phyloP scores from a whole-genome alignment of 1,139 yeast species.

The Suhomyces choctaworum region DNA sequence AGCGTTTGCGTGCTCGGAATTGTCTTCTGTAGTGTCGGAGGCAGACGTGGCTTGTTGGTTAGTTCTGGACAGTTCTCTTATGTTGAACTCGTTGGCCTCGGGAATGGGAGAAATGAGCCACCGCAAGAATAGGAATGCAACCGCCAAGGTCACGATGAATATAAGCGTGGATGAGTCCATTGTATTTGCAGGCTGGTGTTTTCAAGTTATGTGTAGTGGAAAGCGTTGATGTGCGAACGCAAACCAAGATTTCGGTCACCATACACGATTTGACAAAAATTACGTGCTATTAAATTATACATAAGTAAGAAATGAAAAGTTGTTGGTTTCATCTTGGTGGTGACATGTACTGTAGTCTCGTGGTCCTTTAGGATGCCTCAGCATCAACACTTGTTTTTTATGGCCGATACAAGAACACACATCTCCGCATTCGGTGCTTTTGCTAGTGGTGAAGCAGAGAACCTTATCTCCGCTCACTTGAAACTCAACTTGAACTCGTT shows the following conservation, averaged over 20 bases:
- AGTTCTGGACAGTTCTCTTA: conserved; percentile 16
- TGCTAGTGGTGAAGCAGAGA: too few relatives aligned
- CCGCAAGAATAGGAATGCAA: conserved; percentile 57
- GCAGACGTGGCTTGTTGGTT: conserved; percentile 8
- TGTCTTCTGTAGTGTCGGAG: conserved; percentile 14
- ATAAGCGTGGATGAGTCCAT: conserved; percentile 59
- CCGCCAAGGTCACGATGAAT: conserved; percentile 48
- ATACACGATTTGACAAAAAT: too few relatives aligned
- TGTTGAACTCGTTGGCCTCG: conserved; percentile 29
- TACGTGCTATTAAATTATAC: conserved; percentile 1
- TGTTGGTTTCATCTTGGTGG: too few relatives aligned
- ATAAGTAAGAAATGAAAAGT: too few relatives aligned
- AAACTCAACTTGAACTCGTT: conserved; percentile 45
- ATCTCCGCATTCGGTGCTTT: background rate
- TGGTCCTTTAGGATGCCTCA: background rate
- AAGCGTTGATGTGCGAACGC: too few relatives aligned
- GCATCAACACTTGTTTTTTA: background rate
- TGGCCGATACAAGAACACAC: background rate
- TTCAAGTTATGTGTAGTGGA: too few relatives aligned
- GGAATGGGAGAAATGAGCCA: conserved; percentile 63
- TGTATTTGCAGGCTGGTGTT: too few relatives aligned
- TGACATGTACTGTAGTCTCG: too few relatives aligned
- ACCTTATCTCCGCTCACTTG: conserved; percentile 17
- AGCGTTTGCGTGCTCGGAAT: conserved; percentile 24
- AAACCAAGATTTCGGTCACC: too few relatives aligned